Base-by-base conservation (phyloP, 352 stramenopile genomes). In the Thalassiosira mediterranea region DNA sequence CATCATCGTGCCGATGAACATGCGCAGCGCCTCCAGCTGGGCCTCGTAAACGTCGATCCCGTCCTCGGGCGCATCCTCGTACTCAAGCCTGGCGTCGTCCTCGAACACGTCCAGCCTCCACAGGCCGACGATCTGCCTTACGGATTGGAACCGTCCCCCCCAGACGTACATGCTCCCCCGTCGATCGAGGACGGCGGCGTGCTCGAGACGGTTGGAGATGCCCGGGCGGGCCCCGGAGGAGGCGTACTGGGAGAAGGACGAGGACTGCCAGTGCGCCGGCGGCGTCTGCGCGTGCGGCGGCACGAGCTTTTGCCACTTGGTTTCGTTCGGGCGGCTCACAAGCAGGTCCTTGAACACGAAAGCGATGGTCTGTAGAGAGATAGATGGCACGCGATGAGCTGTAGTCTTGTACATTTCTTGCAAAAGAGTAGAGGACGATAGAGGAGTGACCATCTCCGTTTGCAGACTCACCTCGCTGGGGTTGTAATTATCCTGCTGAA, bases 1-100 rank as follows among this genome's bases (percentile, higher is more conserved):
- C 76, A 89, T 88, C 68, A 89, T 76, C 42, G 86, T 77, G 21
- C 82, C 53, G 17, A 88, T 62, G 11, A 88, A 72, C 11, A 78
- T 83, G 28, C 83, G 78, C 3, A 87, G 37, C 26, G 72, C 64
- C 5, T 52, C 73, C 1, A 83, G 54, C 2, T 65, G 72, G 25
- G 62, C 63, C 28, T 81, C 67, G 47, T 85, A 86, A n/a, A 72
- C 77, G 67, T 79, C 34, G 21, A 69, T 81, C 5, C 48, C 57
- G 44, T 86, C 77, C 32, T 17, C 23, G 57, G 76, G 61, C 4
- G 77, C 77, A 15, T 76, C 34, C 3, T 17, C 40, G n/a, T 82
- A 76, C 21, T 48, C 64, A 15, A 87, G 29, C 25, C 21, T 54
- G 49, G 49, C 72, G 29, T 75, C 73, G 28, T 67, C 54, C 31